Evolutionary conservation across 441 rosid genomes (phyloP).

Genomic region (Aleurites moluccanus): DNA sequence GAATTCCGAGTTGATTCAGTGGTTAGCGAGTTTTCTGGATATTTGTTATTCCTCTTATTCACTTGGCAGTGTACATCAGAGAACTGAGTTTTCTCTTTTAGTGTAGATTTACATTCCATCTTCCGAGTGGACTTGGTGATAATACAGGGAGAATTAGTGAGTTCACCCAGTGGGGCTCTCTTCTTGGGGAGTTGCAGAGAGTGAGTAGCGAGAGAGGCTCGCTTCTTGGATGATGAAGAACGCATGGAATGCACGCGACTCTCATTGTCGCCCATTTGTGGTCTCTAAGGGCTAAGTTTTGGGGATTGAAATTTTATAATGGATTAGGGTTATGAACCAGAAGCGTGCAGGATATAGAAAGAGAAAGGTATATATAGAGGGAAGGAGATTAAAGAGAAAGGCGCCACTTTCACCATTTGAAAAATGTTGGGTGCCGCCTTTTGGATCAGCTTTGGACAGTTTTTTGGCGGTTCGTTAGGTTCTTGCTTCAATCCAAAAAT

Average conservation of each 20-base stretch:
- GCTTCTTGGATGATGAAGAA: constrained; percentile 31
- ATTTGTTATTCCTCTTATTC: neutral
- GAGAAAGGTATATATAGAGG: neutral
- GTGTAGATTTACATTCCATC: neutral
- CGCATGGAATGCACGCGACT: constrained; percentile 7
- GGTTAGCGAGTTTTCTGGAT: constrained; percentile 17
- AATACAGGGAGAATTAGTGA: constrained; percentile 20
- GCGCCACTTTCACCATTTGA: constrained; percentile 9
- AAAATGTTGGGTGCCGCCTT: constrained; percentile 3
- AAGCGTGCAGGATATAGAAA: neutral
- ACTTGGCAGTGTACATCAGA: neutral
- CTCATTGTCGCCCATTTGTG: constrained; percentile 28
- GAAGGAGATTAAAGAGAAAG: neutral
- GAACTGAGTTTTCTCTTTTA: neutral
- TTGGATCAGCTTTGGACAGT: neutral
- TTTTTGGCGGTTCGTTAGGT: too few relatives aligned
- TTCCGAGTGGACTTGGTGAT: neutral
- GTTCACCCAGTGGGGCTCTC: constrained; percentile 44
- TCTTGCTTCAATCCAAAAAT: too few relatives aligned
- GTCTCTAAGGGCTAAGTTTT: too few relatives aligned
- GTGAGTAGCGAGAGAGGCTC: constrained; percentile 5
- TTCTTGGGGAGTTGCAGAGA: constrained; percentile 26
- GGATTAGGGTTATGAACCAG: neutral
- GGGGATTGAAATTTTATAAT: too few relatives aligned
- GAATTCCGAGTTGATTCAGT: constrained; percentile 12